These are phyloP conservation scores for Paraconiothyrium sp. DNA, from an alignment of 2,329 filamentous ascomycete species.

Conservation along the genomic window DNA sequence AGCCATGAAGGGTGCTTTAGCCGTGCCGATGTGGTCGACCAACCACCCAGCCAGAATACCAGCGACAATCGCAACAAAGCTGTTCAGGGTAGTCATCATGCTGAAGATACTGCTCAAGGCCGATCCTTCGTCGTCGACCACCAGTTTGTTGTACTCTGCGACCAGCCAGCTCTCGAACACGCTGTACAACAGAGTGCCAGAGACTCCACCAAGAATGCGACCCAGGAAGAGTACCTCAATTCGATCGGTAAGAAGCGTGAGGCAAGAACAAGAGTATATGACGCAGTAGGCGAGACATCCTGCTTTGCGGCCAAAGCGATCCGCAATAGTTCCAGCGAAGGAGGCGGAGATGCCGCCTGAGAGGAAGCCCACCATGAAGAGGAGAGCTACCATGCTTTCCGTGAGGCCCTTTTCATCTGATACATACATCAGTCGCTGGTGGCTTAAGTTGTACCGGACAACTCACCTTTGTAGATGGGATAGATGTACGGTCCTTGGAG, in stretches of 20 bases:
- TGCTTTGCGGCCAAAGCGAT: conserved; percentile 61
- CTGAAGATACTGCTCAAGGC: conserved; percentile 63
- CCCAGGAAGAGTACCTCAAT: conserved; percentile 61
- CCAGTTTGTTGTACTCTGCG: conserved; percentile 62
- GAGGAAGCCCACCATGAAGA: conserved; percentile 56
- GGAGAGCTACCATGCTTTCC: conserved; percentile 55
- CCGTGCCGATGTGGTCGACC: conserved; percentile 59
- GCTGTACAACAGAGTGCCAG: conserved; percentile 66
- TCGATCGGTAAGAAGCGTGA: conserved; percentile 60
- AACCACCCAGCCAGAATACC: conserved; percentile 64
- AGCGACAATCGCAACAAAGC: conserved; percentile 61
- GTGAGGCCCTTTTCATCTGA: conserved; percentile 57
- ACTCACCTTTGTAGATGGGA: conserved; percentile 59
- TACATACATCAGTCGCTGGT: conserved; percentile 17
- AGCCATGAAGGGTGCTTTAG: conserved; percentile 62
- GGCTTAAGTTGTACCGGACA: neutral
- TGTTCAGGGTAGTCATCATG: conserved; percentile 61
- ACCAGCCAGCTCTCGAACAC: conserved; percentile 72
- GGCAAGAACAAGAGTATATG: conserved; percentile 63
- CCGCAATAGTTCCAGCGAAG: conserved; percentile 60
- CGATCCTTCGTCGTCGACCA: conserved; percentile 54
- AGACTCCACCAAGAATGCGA: conserved; percentile 64
- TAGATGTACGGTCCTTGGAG: conserved; percentile 62
- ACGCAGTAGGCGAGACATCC: conserved; percentile 66
- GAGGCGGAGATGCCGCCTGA: conserved; percentile 60